Percentiles rank a stretch among this genome's conserved stretches.
phyloP scores from a whole-genome alignment of 495 filamentous ascomycete species.

The Penicillium nucicola region DNA sequence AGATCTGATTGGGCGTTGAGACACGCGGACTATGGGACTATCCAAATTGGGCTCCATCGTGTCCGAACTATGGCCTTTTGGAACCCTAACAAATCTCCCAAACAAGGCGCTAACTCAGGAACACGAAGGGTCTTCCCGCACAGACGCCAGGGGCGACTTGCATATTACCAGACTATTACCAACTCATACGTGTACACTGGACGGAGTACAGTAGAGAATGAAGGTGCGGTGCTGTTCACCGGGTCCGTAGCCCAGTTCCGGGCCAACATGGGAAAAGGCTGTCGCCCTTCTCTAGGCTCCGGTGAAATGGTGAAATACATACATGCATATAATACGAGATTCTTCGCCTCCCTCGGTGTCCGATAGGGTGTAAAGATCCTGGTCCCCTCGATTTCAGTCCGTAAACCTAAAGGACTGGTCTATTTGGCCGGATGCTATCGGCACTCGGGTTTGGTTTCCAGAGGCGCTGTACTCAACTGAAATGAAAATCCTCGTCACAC shows the following conservation, averaged over 20 bases:
- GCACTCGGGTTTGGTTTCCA: neutral
- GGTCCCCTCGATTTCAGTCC: neutral
- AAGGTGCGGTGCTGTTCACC: no score
- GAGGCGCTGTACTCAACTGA: neutral
- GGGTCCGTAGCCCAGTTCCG: no score
- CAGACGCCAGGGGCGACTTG: conserved; percentile 7
- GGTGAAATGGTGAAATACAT: no score
- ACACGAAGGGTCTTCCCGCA: conserved; percentile 10
- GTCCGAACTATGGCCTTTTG: conserved; percentile 15
- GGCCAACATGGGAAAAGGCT: neutral
- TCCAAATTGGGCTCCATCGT: conserved; percentile 17
- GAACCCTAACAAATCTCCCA: conserved; percentile 1
- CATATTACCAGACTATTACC: no score
- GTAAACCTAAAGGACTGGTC: no score
- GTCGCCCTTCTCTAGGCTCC: neutral
- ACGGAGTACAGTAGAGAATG: no score
- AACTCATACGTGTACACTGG: no score
- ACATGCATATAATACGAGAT: conserved; percentile 1
- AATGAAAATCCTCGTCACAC: conserved; percentile 4
- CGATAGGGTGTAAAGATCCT: neutral
- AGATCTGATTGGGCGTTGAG: conserved; percentile 8
- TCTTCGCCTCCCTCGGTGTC: neutral
- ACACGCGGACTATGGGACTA: conserved; percentile 16
- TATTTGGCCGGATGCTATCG: no score
- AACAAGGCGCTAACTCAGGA: neutral